Evolutionary conservation across 306 rosid genomes (phyloP), one percentile per base, ranked within the genome.

Genomic region (Hippophae tibetana): DNA sequence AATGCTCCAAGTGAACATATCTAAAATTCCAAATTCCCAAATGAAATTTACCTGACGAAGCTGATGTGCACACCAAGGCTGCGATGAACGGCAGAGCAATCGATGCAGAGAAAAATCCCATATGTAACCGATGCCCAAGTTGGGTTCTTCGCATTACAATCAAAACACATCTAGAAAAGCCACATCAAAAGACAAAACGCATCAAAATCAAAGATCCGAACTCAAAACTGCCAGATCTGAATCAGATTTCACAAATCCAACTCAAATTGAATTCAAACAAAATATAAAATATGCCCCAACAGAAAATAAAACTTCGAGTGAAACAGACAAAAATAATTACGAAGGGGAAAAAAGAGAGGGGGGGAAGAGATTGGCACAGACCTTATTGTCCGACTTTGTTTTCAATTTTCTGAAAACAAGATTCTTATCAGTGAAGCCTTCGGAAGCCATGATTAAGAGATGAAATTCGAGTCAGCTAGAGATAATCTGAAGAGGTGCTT

Each of bases 51-150:
- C 99, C 99, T 88, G 66, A 92, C 95, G 58, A 92, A 88, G 80
- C 99, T 92, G 65, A 88, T 75, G 58, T 92, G 99, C 42, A 92
- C 96, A 5, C 99, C 95, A 13, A 88, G 96, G 58, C 93, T 86
- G 47, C 96, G 95, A 70, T 92, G 99, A 60, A 63, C 85, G 57
- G 99, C 85, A 9, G 96, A 92, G 75, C 99, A 92, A 70, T 92
- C 99, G 63, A 92, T 92, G 79, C 95, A 92, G 50, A 92, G 93
- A 66, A 92, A 92, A 70, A 92, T 80, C 74, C 99, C 96, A 60
- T 85, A 92, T 18, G 99, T 80, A 49, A 92, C 90, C 10, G 99
- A 92, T 7, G 96, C 99, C 99, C 99, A 92, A 53, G 83, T 88
- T 8, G 99, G 86, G 65, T 88, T 92, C 84, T 84, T 92, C 10